Base-by-base conservation (phyloP, 2,329 filamentous ascomycete species). In the Knufia fluminis region DNA sequence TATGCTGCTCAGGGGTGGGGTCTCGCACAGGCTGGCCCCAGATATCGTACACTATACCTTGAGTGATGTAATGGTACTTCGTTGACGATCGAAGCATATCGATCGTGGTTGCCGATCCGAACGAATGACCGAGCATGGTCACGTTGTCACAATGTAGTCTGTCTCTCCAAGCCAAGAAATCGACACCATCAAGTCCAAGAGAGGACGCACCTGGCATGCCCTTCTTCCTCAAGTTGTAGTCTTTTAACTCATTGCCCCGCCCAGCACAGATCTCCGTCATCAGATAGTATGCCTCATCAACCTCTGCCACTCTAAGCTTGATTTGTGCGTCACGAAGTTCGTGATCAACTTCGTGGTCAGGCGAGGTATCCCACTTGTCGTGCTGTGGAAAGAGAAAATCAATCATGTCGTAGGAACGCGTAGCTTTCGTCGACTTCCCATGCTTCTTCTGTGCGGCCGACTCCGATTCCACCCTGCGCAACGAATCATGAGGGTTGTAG, bases 11-110 rank as follows among this genome's bases (percentile, higher is more conserved):
- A 1, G 68, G 65, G 16, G 71, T 67, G 57, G 68, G 46, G 4
- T 52, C 47, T 19, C 48, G 45, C 20, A 57, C 50, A 10, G 49
- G 47, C 52, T 52, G 51, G 6, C 73, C 80, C 80, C 80, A 85
- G 6, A 80, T 76, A 55, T 85, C 81, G 51, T 84, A 79, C 22
- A 83, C 74, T 49, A 85, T 77, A 1, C 79, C 80, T 58, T 83
- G 80, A 2, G 76, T 71, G 19, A 84, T 67, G 63, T 77, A 82
- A 7, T 67, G 57, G 52, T 82, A 79, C 9, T 72, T 68, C 19
- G 77, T 69, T 22, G 68, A 63, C 45, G 77, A 69, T 17, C 82
- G 69, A 28, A 82, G 68, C 3, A 80, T 70, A 58, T 84, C 79
- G 1, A 81, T 72, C 0, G 76, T 72, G 1, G 80, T 83, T 7